Evolutionary conservation across 1,284 basidiomycete species (phyloP), one percentile per base, ranked within the genome.

Genomic region (Trichosporon sp.): DNA sequence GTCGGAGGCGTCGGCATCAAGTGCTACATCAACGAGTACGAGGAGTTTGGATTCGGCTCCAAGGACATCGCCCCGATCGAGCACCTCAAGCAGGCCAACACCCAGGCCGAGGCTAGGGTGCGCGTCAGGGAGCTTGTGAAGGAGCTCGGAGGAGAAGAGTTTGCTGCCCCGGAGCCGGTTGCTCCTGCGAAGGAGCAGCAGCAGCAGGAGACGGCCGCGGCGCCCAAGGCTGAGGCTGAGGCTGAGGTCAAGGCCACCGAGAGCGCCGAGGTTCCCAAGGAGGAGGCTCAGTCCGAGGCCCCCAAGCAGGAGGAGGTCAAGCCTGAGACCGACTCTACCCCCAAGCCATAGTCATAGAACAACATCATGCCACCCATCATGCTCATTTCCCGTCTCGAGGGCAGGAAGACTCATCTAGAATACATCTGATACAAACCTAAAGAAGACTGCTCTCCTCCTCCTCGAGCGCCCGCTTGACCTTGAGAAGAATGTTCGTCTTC

Each of bases 401-500:
- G 25, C 8, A 9, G 13, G 27, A 16, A 54, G 21, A 19, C 49
- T 29, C 16, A 29, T 54, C 49, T 54, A 54, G 31, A 27, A 54
- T 54, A 54, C 49, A 54, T 54, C 25, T 54, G 49, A 29, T 54
- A 54, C 49, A 54, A 54, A 54, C 49, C 49, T 54, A 54, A 54
- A 54, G 49, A 54, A 84, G 74, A 4, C 73, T 77, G 14, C 81
- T 81, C 70, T 80, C 77, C 71, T 84, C 86, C 61, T 86, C 85
- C 65, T 89, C 85, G 65, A 96, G 86, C 29, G 84, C 82, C 76
- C 85, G 86, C 85, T 96, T 97, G 79, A 96, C 88, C 81, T 89
- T 89, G 72, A 96, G 82, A 71, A 98, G 78, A 59, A 97, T 88
- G 34, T 81, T 84, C 37, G 93, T 96, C 85, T 96, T 96, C 92